A percentile compares a stretch with the other conserved stretches of the same genome.
Conservation (phyloP, 202 grass and related monocot species). For the Eragrostis tef region DNA sequence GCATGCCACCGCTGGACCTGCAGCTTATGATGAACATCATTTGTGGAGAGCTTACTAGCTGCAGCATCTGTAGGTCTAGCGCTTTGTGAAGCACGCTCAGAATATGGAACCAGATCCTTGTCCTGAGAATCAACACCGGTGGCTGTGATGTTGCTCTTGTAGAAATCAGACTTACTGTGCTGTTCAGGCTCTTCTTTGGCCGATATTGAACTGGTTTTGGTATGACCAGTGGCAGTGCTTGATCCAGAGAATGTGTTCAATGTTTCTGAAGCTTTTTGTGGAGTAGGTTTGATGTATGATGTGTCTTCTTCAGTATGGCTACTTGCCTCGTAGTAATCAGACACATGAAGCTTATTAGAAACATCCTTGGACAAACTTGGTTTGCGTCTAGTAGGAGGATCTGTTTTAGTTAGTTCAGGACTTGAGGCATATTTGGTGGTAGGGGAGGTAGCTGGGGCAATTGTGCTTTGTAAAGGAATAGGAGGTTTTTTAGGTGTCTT, state of each 20-base stretch:
- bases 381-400: neutral
- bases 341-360: neutral
- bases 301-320: conserved; percentile 34
- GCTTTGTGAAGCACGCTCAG: neutral
- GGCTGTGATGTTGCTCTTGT: conserved; percentile 23
- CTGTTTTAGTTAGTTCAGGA: conserved; percentile 8
- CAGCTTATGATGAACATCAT: conserved; percentile 15
- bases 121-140: conserved; percentile 33
- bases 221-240: neutral
- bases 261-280: conserved; percentile 12
- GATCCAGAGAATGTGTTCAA: conserved; percentile 1
- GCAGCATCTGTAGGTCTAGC: conserved; percentile 24
- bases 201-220: conserved; percentile 20
- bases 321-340: conserved; percentile 33
- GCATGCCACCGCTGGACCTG: conserved; percentile 42
- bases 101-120: conserved; percentile 21
- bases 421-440: conserved; percentile 10
- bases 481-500: neutral
- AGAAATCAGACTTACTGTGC: conserved; percentile 18
- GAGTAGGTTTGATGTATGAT: conserved; percentile 7
- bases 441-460: conserved; percentile 24
- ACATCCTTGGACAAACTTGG: conserved; percentile 22
- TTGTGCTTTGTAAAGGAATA: conserved; percentile 27
- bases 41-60: conserved; percentile 18
- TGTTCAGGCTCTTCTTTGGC: conserved; percentile 35